A percentile compares a stretch with the other conserved stretches of the same genome.
Conservation (phyloP, 257 asterid genomes). For the Coffea eugenioides region DNA sequence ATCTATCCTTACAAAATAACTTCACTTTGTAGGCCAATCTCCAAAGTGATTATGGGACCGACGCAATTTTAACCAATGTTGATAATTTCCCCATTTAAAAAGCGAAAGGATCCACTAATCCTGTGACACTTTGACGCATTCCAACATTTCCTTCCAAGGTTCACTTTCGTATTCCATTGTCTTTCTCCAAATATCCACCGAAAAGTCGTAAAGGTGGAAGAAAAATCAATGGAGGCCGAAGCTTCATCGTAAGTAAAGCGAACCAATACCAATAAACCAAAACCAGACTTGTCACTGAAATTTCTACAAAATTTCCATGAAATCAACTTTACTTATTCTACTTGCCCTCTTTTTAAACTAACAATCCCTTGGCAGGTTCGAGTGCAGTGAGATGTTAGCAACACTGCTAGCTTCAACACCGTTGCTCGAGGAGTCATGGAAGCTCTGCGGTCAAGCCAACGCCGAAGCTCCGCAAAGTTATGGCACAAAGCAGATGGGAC, state of each 20-base stretch:
- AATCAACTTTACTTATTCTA: background rate
- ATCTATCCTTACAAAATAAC: no score
- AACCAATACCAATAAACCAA: background rate
- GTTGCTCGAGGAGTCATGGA: constrained; percentile 73
- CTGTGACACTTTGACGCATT: background rate
- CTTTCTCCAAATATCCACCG: constrained; percentile 4
- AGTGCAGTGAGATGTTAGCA: constrained; percentile 82
- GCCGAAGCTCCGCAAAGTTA: constrained; percentile 39
- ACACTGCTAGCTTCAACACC: constrained; percentile 75
- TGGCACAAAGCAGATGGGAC: constrained; percentile 36
- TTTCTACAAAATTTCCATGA: background rate
- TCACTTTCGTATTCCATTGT: background rate
- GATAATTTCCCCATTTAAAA: background rate
- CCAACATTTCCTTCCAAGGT: background rate
- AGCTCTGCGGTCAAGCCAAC: constrained; percentile 52
- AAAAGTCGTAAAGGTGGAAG: constrained; percentile 9
- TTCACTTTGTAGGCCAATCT: no score
- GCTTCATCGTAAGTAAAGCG: constrained; percentile 48
- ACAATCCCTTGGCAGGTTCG: constrained; percentile 45
- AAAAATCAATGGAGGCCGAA: constrained; percentile 50
- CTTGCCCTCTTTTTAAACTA: background rate
- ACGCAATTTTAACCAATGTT: background rate
- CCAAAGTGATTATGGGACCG: no score
- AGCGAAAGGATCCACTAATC: background rate
- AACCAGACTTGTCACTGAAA: constrained; percentile 7